A percentile compares a stretch with the other conserved stretches of the same genome.
Conservation (phyloP, 805 yeast genomes). For the Myxozyma monticola region DNA sequence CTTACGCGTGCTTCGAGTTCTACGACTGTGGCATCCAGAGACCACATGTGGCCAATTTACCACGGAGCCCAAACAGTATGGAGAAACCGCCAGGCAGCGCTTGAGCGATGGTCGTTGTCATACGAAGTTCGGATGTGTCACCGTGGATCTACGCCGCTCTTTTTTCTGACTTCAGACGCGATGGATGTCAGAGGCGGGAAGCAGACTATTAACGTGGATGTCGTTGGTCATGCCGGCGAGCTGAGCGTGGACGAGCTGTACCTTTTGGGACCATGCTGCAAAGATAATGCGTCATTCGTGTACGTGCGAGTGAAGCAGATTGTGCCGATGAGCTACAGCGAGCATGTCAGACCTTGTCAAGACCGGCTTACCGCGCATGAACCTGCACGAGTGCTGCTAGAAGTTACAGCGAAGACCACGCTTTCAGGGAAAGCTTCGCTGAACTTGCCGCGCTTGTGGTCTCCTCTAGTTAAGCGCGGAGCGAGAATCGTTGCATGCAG, state of each 20-base stretch:
- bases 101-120: slow-evolving; percentile 3
- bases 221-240: slow-evolving; percentile 1
- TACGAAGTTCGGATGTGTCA: background rate
- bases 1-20: background rate
- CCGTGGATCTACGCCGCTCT: background rate
- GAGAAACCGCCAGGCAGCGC: background rate
- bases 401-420: too few species aligned
- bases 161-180: slow-evolving; percentile 2
- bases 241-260: background rate
- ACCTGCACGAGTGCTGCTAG: background rate
- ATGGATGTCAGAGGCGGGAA: background rate
- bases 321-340: background rate
- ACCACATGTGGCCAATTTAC: background rate
- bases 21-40: background rate
- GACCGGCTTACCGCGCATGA: too few species aligned
- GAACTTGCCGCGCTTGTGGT: too few species aligned
- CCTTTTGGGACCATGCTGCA: slow-evolving; percentile 3
- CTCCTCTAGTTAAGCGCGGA: background rate
- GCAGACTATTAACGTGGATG: background rate
- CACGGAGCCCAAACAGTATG: background rate
- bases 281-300: background rate
- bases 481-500: background rate
- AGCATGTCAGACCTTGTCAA: too few species aligned
- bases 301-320: slow-evolving; percentile 2
- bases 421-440: too few species aligned